Conservation (phyloP, 352 stramenopile genomes). For the Hyaloperonospora arabidopsidis region DNA sequence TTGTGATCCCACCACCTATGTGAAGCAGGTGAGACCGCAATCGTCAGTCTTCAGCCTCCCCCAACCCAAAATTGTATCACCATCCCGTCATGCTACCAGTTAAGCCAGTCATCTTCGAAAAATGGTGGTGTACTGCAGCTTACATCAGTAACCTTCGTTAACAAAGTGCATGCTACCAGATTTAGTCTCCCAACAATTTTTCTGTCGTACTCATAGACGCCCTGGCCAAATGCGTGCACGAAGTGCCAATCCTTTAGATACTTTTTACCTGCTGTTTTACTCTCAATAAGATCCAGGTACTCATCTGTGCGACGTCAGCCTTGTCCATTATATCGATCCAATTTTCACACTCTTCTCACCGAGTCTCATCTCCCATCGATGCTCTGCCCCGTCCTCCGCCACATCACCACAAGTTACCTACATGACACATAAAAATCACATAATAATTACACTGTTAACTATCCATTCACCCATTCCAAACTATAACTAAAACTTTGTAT, state of each 20-base stretch:
- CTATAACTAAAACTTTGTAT: no score
- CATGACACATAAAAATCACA: not conserved
- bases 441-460: not conserved
- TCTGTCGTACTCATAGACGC: conserved; percentile 50
- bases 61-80: not conserved
- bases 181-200: not conserved
- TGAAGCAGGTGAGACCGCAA: not conserved
- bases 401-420: conserved; percentile 58
- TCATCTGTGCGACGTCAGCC: conserved; percentile 27
- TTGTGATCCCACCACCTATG: conserved; percentile 75
- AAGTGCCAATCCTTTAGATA: conserved; percentile 88
- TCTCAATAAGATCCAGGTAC: conserved; percentile 57
- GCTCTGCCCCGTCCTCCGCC: conserved; percentile 52
- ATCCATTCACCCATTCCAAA: no score
- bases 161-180: not conserved
- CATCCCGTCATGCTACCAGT: conserved; percentile 47
- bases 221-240: conserved; percentile 42
- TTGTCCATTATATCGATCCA: not conserved
- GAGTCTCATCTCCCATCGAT: conserved; percentile 51
- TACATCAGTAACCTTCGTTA: conserved; percentile 20
- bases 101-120: conserved; percentile 90
- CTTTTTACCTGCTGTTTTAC: conserved; percentile 32
- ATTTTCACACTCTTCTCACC: conserved; percentile 21
- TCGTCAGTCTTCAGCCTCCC: not conserved
- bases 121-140: conserved; percentile 65